A percentile compares a stretch with the other conserved stretches of the same genome.
Conservation (phyloP, 345 rosid genomes). For the Boechera retrofracta region DNA sequence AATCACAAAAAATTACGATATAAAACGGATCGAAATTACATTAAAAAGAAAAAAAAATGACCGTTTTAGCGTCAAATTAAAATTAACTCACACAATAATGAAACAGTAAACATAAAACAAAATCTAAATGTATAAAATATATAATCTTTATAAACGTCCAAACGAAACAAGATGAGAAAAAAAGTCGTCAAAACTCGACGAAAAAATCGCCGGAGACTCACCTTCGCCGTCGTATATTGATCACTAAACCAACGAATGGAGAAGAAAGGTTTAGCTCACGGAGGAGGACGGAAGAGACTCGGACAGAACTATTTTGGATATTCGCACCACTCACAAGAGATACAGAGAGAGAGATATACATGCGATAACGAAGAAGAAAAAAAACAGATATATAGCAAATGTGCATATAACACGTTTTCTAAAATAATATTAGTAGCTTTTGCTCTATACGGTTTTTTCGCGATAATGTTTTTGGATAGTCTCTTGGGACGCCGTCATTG, state of each 20-base stretch:
- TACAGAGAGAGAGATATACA: slow-evolving; percentile 14
- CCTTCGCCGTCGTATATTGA: slow-evolving; percentile 13
- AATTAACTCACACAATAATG: background rate
- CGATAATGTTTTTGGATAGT: slow-evolving; percentile 38
- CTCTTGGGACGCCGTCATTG: slow-evolving; percentile 4
- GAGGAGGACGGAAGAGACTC: slow-evolving; percentile 23
- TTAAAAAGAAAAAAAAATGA: too few relatives aligned
- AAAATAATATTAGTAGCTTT: slow-evolving; percentile 27
- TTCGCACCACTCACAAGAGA: slow-evolving; percentile 29
- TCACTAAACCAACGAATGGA: slow-evolving; percentile 5
- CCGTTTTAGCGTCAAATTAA: background rate
- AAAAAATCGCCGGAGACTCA: slow-evolving; percentile 18
- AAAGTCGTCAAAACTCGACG: background rate
- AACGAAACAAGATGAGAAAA: background rate
- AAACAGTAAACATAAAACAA: slow-evolving; percentile 11
- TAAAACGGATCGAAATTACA: slow-evolving; percentile 7
- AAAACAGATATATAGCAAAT: background rate
- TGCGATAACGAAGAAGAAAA: background rate
- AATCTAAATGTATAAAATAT: background rate
- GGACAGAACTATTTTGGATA: slow-evolving; percentile 25
- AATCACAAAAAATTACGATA: background rate
- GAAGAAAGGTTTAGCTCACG: background rate
- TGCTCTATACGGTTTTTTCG: slow-evolving; percentile 31
- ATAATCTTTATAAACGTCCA: background rate
- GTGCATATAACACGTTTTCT: slow-evolving; percentile 25